Evolutionary conservation across 1,139 yeast species (phyloP).

Genomic region (Debaryomyces coudertii): DNA sequence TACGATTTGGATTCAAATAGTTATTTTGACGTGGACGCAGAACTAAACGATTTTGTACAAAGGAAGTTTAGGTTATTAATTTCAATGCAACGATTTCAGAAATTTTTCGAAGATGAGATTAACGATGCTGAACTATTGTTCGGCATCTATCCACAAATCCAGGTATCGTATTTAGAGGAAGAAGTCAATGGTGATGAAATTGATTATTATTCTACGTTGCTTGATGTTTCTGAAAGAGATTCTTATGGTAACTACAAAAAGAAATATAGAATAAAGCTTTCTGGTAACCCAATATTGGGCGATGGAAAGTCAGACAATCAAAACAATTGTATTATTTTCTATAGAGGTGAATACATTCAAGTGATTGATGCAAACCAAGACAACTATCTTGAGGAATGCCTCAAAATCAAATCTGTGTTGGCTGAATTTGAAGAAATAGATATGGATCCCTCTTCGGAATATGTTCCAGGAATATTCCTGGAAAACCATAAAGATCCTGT

Average conservation of each 20-base stretch:
- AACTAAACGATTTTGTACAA: slow-evolving; percentile 30
- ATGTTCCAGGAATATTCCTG: slow-evolving; percentile 25
- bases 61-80: slow-evolving; percentile 50
- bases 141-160: slow-evolving; percentile 49
- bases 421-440: slow-evolving; percentile 53
- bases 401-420: slow-evolving; percentile 53
- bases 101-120: slow-evolving; percentile 38
- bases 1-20: slow-evolving; percentile 17
- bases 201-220: slow-evolving; percentile 37
- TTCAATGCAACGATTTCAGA: slow-evolving; percentile 46
- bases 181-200: slow-evolving; percentile 30
- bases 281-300: slow-evolving; percentile 59
- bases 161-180: slow-evolving; percentile 47
- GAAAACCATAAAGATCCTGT: slow-evolving; percentile 38
- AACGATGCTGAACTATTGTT: slow-evolving; percentile 41
- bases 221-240: slow-evolving; percentile 46
- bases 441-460: slow-evolving; percentile 36
- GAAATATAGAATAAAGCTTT: slow-evolving; percentile 48
- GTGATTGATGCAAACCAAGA: slow-evolving; percentile 61
- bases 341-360: slow-evolving; percentile 58
- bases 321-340: slow-evolving; percentile 52
- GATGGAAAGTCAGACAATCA: slow-evolving; percentile 63
- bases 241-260: slow-evolving; percentile 40
- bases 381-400: slow-evolving; percentile 57
- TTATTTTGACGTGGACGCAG: slow-evolving; percentile 20